These are phyloP conservation scores for Sphaerulina vaccinii DNA, from an alignment of 2,329 filamentous ascomycete genomes.

Conservation along the genomic window DNA sequence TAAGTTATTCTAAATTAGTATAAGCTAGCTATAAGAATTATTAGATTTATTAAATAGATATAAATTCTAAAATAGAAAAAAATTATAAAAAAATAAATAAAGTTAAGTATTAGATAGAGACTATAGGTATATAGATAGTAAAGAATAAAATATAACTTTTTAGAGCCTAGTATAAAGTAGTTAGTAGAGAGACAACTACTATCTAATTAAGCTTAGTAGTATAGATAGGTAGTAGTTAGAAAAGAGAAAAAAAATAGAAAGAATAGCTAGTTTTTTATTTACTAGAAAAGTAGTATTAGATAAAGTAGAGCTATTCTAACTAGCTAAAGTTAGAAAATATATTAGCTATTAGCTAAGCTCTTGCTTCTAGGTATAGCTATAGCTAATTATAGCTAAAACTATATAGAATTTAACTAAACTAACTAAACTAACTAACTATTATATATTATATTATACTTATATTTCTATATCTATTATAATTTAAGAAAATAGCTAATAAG, in stretches of 20 bases:
- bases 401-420: neutral
- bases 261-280: neutral
- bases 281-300: neutral
- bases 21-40: constrained; percentile 20
- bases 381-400: neutral
- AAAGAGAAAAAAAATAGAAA: neutral
- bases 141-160: constrained; percentile 13
- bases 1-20: constrained; percentile 16
- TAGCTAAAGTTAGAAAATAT: neutral
- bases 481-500: no score
- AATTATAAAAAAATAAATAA: constrained; percentile 16
- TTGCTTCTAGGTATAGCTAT: neutral
- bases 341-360: neutral
- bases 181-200: constrained; percentile 5
- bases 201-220: neutral
- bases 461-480: no score
- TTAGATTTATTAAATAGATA: constrained; percentile 17
- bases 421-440: neutral
- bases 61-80: constrained; percentile 17
- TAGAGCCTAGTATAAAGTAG: constrained; percentile 15
- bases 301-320: neutral
- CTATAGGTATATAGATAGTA: constrained; percentile 15
- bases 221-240: neutral
- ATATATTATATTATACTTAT: no score
- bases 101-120: constrained; percentile 13